Evolutionary conservation across 306 rosid genomes (phyloP).

Genomic region (Malus orientalis): DNA sequence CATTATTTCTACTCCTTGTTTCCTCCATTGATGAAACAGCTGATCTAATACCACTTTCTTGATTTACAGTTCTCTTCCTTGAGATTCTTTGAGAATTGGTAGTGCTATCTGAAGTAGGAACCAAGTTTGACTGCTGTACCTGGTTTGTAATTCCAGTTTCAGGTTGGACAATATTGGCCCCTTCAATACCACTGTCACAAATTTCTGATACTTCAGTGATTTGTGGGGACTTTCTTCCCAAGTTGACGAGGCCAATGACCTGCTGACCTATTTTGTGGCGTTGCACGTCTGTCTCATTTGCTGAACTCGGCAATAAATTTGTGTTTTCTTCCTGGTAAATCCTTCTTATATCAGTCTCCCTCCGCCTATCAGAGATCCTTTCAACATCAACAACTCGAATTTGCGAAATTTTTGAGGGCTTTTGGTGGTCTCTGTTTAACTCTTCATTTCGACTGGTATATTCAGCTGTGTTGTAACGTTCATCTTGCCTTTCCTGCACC

Average conservation of each 20-base stretch:
- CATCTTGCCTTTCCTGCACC: slow-evolving; percentile 28
- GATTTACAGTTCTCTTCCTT: slow-evolving; percentile 26
- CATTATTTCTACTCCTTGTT: slow-evolving; percentile 40
- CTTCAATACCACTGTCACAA: slow-evolving; percentile 28
- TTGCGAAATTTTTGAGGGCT: slow-evolving; percentile 26
- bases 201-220: slow-evolving; percentile 37
- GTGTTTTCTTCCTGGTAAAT: slow-evolving; percentile 29
- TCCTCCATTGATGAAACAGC: slow-evolving; percentile 28
- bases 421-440: slow-evolving; percentile 26
- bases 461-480: slow-evolving; percentile 16
- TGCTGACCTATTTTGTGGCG: slow-evolving; percentile 29
- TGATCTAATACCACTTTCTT: slow-evolving; percentile 28
- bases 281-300: slow-evolving; percentile 35
- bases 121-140: slow-evolving; percentile 30
- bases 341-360: slow-evolving; percentile 24
- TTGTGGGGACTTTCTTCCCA: slow-evolving; percentile 38
- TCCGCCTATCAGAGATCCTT: slow-evolving; percentile 24
- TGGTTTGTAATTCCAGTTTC: slow-evolving; percentile 30
- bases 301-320: slow-evolving; percentile 22
- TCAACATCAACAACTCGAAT: slow-evolving; percentile 33
- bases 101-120: slow-evolving; percentile 21
- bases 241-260: slow-evolving; percentile 18
- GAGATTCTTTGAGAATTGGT: slow-evolving; percentile 32
- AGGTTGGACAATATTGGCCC: slow-evolving; percentile 25
- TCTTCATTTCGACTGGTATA: slow-evolving; percentile 22